Conservation (phyloP, 116 monocot genomes). For the Iris pallida region DNA sequence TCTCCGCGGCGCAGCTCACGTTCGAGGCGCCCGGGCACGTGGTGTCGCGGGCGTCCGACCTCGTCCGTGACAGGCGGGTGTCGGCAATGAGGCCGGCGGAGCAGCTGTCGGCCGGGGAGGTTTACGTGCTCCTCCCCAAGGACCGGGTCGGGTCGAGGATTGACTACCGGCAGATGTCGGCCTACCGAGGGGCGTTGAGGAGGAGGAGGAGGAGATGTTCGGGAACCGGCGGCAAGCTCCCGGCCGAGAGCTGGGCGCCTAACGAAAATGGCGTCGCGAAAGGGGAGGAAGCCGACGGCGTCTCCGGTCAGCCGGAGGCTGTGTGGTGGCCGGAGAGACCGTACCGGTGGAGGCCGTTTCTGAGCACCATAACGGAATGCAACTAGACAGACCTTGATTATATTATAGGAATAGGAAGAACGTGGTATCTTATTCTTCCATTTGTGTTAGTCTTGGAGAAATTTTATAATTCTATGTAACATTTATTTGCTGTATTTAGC, state of each 20-base stretch:
- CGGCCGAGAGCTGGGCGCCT: no score
- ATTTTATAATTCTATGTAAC: no score
- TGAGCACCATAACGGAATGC: conserved; percentile 4
- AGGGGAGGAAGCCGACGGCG: not conserved
- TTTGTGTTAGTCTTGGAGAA: no score
- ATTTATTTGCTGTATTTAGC: no score
- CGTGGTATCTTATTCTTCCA: no score
- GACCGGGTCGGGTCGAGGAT: conserved; percentile 1
- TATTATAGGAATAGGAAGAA: no score
- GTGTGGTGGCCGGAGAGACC: not conserved
- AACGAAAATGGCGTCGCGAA: no score
- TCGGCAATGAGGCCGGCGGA: not conserved
- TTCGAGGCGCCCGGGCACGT: conserved; percentile 22
- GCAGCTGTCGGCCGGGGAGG: not conserved
- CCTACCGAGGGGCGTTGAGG: not conserved
- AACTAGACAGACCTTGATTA: not conserved
- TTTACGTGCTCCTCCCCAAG: not conserved
- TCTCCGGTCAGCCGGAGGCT: not conserved
- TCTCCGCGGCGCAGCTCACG: conserved; percentile 14
- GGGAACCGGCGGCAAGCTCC: not conserved
- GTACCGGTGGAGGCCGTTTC: conserved; percentile 2
- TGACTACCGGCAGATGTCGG: not conserved
- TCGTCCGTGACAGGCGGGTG: not conserved
- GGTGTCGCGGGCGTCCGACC: conserved; percentile 15
- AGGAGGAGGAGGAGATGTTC: not conserved